Evolutionary conservation across 176 grass and related monocot genomes (phyloP).

Genomic region (Aegilops bicornis): DNA sequence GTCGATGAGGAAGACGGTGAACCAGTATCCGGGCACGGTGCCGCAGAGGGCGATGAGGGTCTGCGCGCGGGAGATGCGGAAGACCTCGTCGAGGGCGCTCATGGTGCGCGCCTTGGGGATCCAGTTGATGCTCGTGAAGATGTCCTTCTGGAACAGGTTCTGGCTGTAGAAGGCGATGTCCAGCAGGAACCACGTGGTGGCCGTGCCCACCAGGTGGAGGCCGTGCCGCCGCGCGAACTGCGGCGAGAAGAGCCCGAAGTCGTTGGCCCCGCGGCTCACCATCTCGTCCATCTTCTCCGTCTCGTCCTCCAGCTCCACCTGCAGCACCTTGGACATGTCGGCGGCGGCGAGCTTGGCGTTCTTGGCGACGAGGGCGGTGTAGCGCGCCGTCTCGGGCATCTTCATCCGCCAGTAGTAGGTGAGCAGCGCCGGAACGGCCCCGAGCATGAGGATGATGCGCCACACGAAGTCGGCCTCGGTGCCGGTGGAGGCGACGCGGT

Average conservation of each 20-base stretch:
- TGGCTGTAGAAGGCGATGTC: constrained; percentile 88
- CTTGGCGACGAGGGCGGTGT: constrained; percentile 67
- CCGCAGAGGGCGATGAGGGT: constrained; percentile 65
- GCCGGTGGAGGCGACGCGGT: neutral
- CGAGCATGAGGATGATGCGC: constrained; percentile 71
- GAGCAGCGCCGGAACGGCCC: constrained; percentile 37
- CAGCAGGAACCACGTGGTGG: constrained; percentile 64
- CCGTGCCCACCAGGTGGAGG: constrained; percentile 54
- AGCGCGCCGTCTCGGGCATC: constrained; percentile 86
- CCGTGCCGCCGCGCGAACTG: constrained; percentile 62
- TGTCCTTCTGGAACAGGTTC: constrained; percentile 87
- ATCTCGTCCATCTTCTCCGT: constrained; percentile 18
- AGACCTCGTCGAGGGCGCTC: constrained; percentile 73
- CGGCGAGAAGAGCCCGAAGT: constrained; percentile 54
- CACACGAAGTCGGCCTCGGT: constrained; percentile 60
- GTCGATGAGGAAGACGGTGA: constrained; percentile 67
- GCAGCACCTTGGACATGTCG: constrained; percentile 71
- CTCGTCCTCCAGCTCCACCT: constrained; percentile 49
- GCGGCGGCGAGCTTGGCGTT: constrained; percentile 72
- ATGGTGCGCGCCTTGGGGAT: constrained; percentile 51
- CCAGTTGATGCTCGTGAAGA: constrained; percentile 62
- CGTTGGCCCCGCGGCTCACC: neutral
- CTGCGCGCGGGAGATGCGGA: constrained; percentile 60
- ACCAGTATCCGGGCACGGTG: constrained; percentile 84
- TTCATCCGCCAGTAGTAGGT: constrained; percentile 81